These are phyloP conservation scores for Chaetomium tenue DNA, from an alignment of 495 filamentous ascomycete genomes.

Conservation along the genomic window DNA sequence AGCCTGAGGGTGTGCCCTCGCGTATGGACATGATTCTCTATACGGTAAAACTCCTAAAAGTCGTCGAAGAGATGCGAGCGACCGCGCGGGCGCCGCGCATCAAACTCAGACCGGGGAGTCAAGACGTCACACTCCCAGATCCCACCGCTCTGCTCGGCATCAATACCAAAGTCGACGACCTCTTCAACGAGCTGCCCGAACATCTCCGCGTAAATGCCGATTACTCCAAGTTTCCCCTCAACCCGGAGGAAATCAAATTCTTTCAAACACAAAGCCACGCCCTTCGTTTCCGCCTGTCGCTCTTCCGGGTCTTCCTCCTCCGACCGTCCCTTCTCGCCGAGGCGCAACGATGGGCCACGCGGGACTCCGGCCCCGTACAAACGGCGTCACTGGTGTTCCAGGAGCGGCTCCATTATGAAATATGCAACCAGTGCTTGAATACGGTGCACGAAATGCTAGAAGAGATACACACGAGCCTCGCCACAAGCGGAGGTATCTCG, in stretches of 20 bases:
- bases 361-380: neutral
- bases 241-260: slow-evolving; percentile 1
- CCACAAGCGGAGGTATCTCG: slow-evolving; percentile 8
- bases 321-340: slow-evolving; percentile 24
- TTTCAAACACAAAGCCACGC: slow-evolving; percentile 13
- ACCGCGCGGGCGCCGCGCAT: neutral
- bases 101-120: neutral
- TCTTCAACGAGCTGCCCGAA: slow-evolving; percentile 9
- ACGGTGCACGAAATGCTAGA: slow-evolving; percentile 26
- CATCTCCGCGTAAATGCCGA: slow-evolving; percentile 20
- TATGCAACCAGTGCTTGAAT: slow-evolving; percentile 21
- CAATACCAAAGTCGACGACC: slow-evolving; percentile 22
- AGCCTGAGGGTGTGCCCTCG: slow-evolving; percentile 23
- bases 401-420: slow-evolving; percentile 25
- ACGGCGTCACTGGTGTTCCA: slow-evolving; percentile 14
- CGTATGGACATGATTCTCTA: slow-evolving; percentile 13
- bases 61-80: slow-evolving; percentile 12
- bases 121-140: slow-evolving; percentile 16
- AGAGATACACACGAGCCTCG: slow-evolving; percentile 22
- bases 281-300: slow-evolving; percentile 9
- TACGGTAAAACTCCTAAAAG: neutral
- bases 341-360: slow-evolving; percentile 9
- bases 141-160: slow-evolving; percentile 19
- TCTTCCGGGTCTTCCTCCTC: slow-evolving; percentile 23
- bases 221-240: neutral